phyloP scores from a whole-genome alignment of 768 basidiomycete species.

The Lactifluus subvellereus region DNA sequence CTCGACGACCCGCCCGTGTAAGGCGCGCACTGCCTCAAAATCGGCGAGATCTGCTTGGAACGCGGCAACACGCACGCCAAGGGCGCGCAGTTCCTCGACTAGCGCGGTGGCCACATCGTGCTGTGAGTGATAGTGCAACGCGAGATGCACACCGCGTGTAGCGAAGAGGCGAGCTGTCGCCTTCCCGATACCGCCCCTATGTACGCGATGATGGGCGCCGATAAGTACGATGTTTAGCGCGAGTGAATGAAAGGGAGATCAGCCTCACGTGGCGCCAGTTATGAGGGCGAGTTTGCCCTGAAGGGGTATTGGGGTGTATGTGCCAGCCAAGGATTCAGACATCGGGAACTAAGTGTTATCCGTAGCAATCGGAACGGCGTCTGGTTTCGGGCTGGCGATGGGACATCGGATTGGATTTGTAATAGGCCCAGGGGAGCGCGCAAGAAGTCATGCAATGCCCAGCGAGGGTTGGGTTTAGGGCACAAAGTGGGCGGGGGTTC shows the following conservation, averaged over 20 bases:
- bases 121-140: slow-evolving; percentile 45
- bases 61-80: slow-evolving; percentile 37
- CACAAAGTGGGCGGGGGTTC: too few species aligned
- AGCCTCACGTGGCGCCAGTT: slow-evolving; percentile 27
- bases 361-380: neutral
- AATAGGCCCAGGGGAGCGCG: too few species aligned
- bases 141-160: slow-evolving; percentile 32
- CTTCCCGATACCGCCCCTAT: slow-evolving; percentile 48
- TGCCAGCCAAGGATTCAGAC: slow-evolving; percentile 18
- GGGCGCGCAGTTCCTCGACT: slow-evolving; percentile 33
- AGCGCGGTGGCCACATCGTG: slow-evolving; percentile 36
- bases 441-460: neutral
- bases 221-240: neutral
- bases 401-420: too few species aligned
- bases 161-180: slow-evolving; percentile 46
- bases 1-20: slow-evolving; percentile 40
- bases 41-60: slow-evolving; percentile 45
- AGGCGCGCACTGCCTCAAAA: slow-evolving; percentile 41
- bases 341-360: neutral
- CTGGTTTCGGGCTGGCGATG: neutral
- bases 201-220: neutral
- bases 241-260: slow-evolving; percentile 1
- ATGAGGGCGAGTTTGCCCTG: slow-evolving; percentile 28
- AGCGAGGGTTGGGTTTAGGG: too few species aligned
- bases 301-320: slow-evolving; percentile 16